These are phyloP conservation scores for Clonostachys rosea DNA, from an alignment of 2,329 filamentous ascomycete species.

Conservation along the genomic window DNA sequence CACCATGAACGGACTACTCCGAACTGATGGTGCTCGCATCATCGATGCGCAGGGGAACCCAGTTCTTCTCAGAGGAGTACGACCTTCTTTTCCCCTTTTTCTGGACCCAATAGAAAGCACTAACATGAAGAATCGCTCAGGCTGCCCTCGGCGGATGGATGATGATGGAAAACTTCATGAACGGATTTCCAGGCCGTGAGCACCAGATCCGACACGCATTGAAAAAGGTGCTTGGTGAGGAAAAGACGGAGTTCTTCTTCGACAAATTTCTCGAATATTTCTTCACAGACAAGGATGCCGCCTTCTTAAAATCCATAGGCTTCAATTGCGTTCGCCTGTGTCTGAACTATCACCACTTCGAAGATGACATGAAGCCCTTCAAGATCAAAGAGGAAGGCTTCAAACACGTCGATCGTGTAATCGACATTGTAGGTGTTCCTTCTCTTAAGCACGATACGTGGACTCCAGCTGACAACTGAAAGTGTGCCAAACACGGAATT, in stretches of 20 bases:
- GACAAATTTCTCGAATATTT: constrained; percentile 53
- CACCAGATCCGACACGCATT: constrained; percentile 48
- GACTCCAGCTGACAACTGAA: not conserved
- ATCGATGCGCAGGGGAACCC: constrained; percentile 35
- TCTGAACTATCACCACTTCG: constrained; percentile 54
- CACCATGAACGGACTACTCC: constrained; percentile 10
- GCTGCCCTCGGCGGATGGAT: constrained; percentile 19
- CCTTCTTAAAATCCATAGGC: constrained; percentile 48
- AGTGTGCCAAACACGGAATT: constrained; percentile 31
- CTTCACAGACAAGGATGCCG: constrained; percentile 51
- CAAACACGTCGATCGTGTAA: constrained; percentile 40
- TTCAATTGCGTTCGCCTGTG: constrained; percentile 54
- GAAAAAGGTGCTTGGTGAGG: constrained; percentile 43
- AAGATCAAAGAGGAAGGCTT: constrained; percentile 43
- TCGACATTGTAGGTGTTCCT: constrained; percentile 23
- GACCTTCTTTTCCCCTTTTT: not conserved
- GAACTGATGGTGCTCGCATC: constrained; percentile 20
- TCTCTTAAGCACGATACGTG: not conserved
- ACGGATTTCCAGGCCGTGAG: constrained; percentile 54
- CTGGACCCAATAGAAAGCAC: not conserved
- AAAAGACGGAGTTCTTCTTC: constrained; percentile 57
- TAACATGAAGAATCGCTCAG: constrained; percentile 2
- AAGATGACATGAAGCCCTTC: constrained; percentile 44
- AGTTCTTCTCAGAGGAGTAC: constrained; percentile 32
- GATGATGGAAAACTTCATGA: constrained; percentile 59